Base-by-base conservation (phyloP, 2,329 filamentous ascomycete species). In the Phoma sp. region DNA sequence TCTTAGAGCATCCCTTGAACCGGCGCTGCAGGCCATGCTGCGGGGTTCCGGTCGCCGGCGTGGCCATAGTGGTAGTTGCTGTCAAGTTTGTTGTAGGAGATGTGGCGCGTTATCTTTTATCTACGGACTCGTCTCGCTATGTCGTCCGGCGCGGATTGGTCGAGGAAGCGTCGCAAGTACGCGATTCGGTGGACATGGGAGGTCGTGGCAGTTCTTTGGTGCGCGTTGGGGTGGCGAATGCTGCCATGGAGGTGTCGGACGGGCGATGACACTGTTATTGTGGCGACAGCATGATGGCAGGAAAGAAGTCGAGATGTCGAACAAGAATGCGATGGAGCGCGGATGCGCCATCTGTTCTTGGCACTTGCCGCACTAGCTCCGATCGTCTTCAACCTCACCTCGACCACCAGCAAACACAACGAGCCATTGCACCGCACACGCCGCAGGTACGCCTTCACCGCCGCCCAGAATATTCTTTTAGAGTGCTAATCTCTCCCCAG, bases 1-100 rank as follows among this genome's bases (percentile, higher is more conserved):
- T 92, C 68, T 85, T 86, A 42, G 92, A 95, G 80, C 93, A 97
- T 58, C 95, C 95, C 47, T 82, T 81, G 74, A 96, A 99, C 61
- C 88, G 68, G 74, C 79, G 72, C 75, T 84, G 71, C 62, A 74
- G 54, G 76, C 77, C 68, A 77, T 79, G 40, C 80, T 81, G 55
- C 83, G 83, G 71, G 80, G 65, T 59, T 23, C 64, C 62, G 7
- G 48, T 40, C 30, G 45, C 32, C 18, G 42, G 53, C 3, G 47
- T 47, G 18, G 42, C 40, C 52, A 54, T 51, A 28, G 23, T 20
- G 40, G 36, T 20, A 10, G 30, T 37, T 21, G 40, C 9, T 10
- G 54, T 18, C 30, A n/a, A 37, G 10, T 21, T 17, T 5, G 26
- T 38, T 23, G 39, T 30, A 9, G 32, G 12, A 23, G 9, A 6